A percentile compares a stretch with the other conserved stretches of the same genome.
phyloP scores from a whole-genome alignment of 164 flowering plant genomes.

The grape (Vitis vinifera) region DNA sequence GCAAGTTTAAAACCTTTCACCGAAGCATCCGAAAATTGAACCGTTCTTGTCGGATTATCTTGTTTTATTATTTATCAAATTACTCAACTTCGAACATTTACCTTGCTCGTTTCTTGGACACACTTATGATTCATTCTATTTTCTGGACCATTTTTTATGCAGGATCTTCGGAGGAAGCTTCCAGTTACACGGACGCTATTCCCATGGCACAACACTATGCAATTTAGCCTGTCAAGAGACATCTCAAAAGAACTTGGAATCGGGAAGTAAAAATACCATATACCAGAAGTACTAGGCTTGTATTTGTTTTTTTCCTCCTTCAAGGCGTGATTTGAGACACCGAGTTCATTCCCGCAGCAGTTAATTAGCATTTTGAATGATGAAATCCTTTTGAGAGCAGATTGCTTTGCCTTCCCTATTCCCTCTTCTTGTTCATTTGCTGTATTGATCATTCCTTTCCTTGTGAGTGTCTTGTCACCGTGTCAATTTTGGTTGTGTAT shows the following conservation, averaged over 20 bases:
- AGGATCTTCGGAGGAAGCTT: conserved; percentile 97
- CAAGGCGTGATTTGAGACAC: neutral
- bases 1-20: too few species aligned
- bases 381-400: neutral
- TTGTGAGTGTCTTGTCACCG: neutral
- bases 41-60: too few species aligned
- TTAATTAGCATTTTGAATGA: neutral
- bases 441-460: neutral
- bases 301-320: too few species aligned
- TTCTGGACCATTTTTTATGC: conserved; percentile 17
- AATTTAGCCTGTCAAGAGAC: conserved; percentile 79
- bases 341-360: neutral
- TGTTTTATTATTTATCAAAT: too few species aligned
- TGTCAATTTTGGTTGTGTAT: neutral
- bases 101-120: too few species aligned
- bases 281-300: neutral
- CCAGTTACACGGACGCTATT: conserved; percentile 95
- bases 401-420: neutral
- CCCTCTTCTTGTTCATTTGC: neutral
- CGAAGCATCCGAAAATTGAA: too few species aligned
- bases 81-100: too few species aligned
- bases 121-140: neutral
- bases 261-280: conserved; percentile 42
- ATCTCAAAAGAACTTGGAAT: conserved; percentile 75
- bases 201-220: conserved; percentile 92